A percentile compares a stretch with the other conserved stretches of the same genome.
These are phyloP conservation scores for Eutrema heterophyllum DNA, from an alignment of 345 rosid genomes.

Conservation along the genomic window DNA sequence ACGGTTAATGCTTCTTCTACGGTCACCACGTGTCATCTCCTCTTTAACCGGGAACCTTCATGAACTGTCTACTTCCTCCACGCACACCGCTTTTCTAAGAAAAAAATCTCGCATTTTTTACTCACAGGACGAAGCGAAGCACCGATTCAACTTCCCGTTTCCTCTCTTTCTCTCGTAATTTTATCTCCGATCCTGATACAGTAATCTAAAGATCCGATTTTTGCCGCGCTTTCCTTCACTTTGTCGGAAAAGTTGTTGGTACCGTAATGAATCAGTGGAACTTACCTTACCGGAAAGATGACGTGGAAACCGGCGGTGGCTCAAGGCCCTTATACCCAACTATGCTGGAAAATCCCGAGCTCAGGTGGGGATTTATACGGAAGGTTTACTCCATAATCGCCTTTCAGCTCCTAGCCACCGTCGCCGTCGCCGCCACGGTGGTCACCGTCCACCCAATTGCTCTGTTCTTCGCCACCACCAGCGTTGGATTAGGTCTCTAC, in stretches of 20 bases:
- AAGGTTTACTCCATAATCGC: conserved; percentile 63
- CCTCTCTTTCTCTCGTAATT: background rate
- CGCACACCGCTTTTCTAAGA: background rate
- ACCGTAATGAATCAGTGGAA: conserved; percentile 41
- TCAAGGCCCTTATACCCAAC: conserved; percentile 57
- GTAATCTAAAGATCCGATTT: background rate
- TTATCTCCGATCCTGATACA: background rate
- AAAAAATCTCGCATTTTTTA: background rate
- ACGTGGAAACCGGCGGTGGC: conserved; percentile 59
- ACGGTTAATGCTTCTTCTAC: background rate
- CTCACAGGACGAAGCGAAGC: background rate
- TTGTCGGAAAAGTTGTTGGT: background rate
- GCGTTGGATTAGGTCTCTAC: conserved; percentile 56
- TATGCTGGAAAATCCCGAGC: conserved; percentile 72
- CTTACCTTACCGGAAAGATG: conserved; percentile 43
- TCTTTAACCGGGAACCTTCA: background rate
- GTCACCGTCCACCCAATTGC: conserved; percentile 63
- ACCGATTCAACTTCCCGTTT: background rate
- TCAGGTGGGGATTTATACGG: conserved; percentile 79
- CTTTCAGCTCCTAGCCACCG: conserved; percentile 61
- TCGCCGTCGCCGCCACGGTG: conserved; percentile 66
- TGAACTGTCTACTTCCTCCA: background rate
- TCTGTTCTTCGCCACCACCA: conserved; percentile 48
- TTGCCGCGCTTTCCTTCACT: background rate
- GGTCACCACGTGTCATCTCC: background rate